These are phyloP conservation scores for Albifimbria verrucaria DNA, from an alignment of 2,329 filamentous ascomycete genomes.

Conservation along the genomic window DNA sequence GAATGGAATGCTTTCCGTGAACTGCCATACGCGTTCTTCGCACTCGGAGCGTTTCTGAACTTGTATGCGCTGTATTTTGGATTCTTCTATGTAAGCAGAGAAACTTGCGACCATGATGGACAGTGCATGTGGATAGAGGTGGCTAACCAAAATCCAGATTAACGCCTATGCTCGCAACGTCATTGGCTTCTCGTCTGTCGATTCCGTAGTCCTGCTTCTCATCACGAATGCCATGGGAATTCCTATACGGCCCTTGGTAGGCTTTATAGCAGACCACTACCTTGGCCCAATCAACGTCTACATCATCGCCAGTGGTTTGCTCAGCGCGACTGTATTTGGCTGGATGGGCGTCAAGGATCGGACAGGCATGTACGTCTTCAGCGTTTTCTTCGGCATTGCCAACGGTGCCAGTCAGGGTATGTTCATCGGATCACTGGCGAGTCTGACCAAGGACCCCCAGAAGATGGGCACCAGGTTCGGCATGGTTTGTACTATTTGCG, in stretches of 20 bases:
- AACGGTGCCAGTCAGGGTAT: constrained; percentile 40
- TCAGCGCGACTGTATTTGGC: constrained; percentile 46
- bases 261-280: constrained; percentile 48
- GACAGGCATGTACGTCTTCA: constrained; percentile 40
- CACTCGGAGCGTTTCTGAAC: constrained; percentile 44
- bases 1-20: constrained; percentile 58
- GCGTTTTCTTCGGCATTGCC: constrained; percentile 40
- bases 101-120: constrained; percentile 31
- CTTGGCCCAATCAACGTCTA: constrained; percentile 55
- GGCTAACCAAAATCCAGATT: constrained; percentile 27
- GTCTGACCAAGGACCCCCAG: constrained; percentile 37
- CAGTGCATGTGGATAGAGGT: background rate
- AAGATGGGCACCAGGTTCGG: constrained; percentile 45
- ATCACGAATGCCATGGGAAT: constrained; percentile 56
- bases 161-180: constrained; percentile 41
- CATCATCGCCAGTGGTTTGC: constrained; percentile 41
- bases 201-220: constrained; percentile 53
- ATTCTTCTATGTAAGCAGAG: constrained; percentile 40
- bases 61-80: constrained; percentile 37
- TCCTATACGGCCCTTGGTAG: constrained; percentile 49
- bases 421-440: constrained; percentile 38
- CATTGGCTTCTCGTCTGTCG: constrained; percentile 41
- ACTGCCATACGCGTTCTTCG: constrained; percentile 49
- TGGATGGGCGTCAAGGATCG: constrained; percentile 51
- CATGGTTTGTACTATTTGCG: constrained; percentile 40